A percentile compares a stretch with the other conserved stretches of the same genome.
These are phyloP conservation scores for Mycena citricolor DNA, from an alignment of 1,284 basidiomycete genomes.

Conservation along the genomic window DNA sequence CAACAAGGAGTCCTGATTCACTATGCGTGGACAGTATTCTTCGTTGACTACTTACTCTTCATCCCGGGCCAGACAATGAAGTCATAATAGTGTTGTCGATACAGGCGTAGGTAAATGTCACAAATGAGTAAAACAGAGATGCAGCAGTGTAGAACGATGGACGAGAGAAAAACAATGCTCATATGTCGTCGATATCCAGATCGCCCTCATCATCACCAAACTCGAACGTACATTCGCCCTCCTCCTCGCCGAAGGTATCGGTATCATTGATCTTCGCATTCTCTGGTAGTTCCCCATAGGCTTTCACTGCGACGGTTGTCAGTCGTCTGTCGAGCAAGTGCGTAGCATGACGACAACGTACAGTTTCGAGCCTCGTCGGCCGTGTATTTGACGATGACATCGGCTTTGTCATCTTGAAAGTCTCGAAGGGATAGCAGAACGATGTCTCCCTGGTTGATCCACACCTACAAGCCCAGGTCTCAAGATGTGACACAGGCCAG, in stretches of 20 bases:
- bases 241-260: slow-evolving; percentile 88
- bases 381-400: slow-evolving; percentile 99
- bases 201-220: slow-evolving; percentile 82
- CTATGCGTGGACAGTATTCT: too few relatives aligned
- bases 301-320: slow-evolving; percentile 66
- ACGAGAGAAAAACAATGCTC: slow-evolving; percentile 22
- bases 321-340: neutral
- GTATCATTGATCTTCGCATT: slow-evolving; percentile 99
- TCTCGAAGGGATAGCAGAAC: slow-evolving; percentile 95
- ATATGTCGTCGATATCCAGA: slow-evolving; percentile 81
- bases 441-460: slow-evolving; percentile 99
- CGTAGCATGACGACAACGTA: slow-evolving; percentile 35
- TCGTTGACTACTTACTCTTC: too few relatives aligned
- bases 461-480: slow-evolving; percentile 63
- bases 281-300: slow-evolving; percentile 96
- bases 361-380: slow-evolving; percentile 89
- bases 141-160: neutral
- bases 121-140: slow-evolving; percentile 1
- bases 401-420: slow-evolving; percentile 99
- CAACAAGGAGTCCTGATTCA: too few relatives aligned
- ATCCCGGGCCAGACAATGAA: slow-evolving; percentile 16
- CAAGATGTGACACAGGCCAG: neutral
- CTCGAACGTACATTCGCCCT: slow-evolving; percentile 87
- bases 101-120: slow-evolving; percentile 16
- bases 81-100: slow-evolving; percentile 18